Evolutionary conservation across 1,139 yeast species (phyloP), one percentile per base, ranked within the genome.

Genomic region (Diutina catenulata): DNA sequence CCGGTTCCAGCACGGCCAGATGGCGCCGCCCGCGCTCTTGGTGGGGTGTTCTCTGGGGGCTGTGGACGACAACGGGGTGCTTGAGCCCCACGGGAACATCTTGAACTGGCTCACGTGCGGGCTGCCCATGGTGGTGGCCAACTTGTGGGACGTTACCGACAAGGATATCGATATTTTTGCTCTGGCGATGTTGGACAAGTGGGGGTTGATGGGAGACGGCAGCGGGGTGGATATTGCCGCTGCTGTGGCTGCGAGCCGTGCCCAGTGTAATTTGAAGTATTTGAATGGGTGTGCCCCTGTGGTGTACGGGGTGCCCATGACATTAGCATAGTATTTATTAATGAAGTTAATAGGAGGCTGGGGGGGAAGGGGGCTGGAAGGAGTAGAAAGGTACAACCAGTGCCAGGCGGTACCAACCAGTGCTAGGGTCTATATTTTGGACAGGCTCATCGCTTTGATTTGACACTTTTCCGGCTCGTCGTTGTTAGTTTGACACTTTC

Each of bases 101-200:
- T 70, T 74, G 47, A 77, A 81, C 39, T 87, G 88, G 67, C 53
- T 88, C 26, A 61, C 71, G 4, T 91, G 91, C 24, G 94, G 94
- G 0, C 74, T 86, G 36, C 93, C 94, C 0, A 70, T 82, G 76
- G 68, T 86, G 2, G 60, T 91, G 32, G 95, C 86, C 0, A 87
- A 86, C 50, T 59, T 91, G 45, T 91, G 98, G 98, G 96, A 87
- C 56, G 97, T 91, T 4, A 91, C 97, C 0, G 98, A 91, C 55
- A 87, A 83, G 49, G 98, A 91, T 53, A 84, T 87, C 40, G 97
- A 91, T 56, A 69, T 67, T 47, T 86, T 87, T 49, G 80, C 87
- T 35, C 44, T 67, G 10, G 60, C 71, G 1, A 56, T 81, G 28
- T 68, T 86, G 47, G 68, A 69, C 10, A 61, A 65, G 41, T 77